Evolutionary conservation across 2,329 filamentous ascomycete genomes (phyloP), one percentile per base, ranked within the genome.

Genomic region (Periconia macrospinosa): DNA sequence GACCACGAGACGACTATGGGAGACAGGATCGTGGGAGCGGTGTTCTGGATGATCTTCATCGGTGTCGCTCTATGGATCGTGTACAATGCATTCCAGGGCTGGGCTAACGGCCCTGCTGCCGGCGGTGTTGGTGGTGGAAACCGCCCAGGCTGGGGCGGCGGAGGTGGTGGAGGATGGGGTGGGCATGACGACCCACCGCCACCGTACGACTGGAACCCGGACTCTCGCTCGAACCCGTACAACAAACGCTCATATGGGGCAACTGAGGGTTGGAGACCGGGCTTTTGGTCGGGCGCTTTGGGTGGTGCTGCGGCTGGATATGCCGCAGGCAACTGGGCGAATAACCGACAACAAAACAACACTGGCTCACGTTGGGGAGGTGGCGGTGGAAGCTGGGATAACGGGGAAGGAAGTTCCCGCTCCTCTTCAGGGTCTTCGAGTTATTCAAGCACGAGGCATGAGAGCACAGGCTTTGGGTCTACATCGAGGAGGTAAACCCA

Each of bases 381-480:
- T 47, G 47, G 70, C 68, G 20, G 69, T 67, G 42, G 61, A 67
- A 30, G 60, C 58, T 73, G 68, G 71, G 68, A 61, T 61, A 72
- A 58, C 71, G 70, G 71, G 9, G 71, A 73, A 46, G 68, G 71
- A 3, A 72, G 68, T 50, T 73, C 71, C 37, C 63, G 71, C 47
- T 68, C 66, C 7, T 69, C 67, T 2, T 70, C 68, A 13, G 49
- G 54, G 11, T 60, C 57, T 0, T 42, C 75, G 13, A 75, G 73
- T 41, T 69, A 66, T 47, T 81, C 79, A 9, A 76, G 78, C 8
- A 76, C 80, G 14, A 81, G 83, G 49, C 81, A 88, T 62, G 83
- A 88, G 62, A 89, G 86, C 62, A 91, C 88, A 0, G 88, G 88
- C 0, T 91, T 90, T 66, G 88, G 88, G 9, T 87, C 85, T 9